Conservation (phyloP, 1,284 basidiomycete species). For the Salmacisia buchloeana region DNA sequence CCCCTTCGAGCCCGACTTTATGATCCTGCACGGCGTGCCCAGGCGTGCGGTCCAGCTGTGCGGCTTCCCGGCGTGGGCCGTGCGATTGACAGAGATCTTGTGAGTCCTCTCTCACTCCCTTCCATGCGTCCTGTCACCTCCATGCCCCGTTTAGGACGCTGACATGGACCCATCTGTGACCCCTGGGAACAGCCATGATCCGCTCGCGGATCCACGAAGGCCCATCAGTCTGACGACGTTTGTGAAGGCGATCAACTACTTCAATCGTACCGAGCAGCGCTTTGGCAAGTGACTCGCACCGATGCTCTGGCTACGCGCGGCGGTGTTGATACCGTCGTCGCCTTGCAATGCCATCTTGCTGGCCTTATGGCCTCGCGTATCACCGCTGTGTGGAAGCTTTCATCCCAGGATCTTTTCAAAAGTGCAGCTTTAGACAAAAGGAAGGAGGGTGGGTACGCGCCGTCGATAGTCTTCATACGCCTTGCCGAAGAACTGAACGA, state of each 20-base stretch:
- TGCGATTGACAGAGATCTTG: constrained; percentile 4
- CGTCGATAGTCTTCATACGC: constrained; percentile 67
- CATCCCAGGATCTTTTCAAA: neutral
- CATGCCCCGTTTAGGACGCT: neutral
- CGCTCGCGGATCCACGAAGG: neutral
- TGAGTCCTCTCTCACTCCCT: neutral
- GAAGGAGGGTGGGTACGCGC: constrained; percentile 67
- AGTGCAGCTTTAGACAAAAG: constrained; percentile 24
- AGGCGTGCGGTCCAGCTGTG: neutral
- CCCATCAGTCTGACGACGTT: constrained; percentile 1
- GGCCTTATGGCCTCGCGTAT: neutral
- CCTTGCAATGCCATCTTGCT: neutral
- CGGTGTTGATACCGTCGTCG: neutral
- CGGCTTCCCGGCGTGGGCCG: neutral
- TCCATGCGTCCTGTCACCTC: no score
- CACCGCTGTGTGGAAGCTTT: neutral
- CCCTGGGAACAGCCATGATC: neutral
- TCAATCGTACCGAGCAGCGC: neutral
- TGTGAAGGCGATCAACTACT: constrained; percentile 2
- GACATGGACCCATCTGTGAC: neutral
- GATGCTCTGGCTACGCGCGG: neutral
- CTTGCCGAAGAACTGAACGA: constrained; percentile 75
- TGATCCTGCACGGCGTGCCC: constrained; percentile 2
- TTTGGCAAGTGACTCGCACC: neutral
- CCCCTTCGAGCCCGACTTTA: neutral